These are phyloP conservation scores for Dactylis glomerata DNA, from an alignment of 176 grass and related monocot genomes.

Conservation along the genomic window DNA sequence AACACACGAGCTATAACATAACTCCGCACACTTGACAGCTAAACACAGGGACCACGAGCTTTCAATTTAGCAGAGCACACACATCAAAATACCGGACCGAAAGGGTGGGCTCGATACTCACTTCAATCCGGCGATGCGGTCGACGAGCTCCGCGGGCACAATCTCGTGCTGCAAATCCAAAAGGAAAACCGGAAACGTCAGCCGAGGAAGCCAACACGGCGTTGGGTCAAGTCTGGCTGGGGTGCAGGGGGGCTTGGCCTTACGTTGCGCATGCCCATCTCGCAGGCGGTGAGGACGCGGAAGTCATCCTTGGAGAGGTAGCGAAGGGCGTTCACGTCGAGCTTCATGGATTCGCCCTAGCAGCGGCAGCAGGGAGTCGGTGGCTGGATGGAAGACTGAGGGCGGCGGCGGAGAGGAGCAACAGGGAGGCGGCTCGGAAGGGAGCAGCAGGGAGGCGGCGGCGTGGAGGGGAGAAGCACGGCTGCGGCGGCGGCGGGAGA, in stretches of 20 bases:
- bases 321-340: slow-evolving; percentile 77
- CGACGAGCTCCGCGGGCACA: slow-evolving; percentile 77
- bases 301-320: slow-evolving; percentile 92
- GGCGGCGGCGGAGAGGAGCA: no score
- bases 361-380: background rate
- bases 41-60: background rate
- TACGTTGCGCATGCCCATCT: slow-evolving; percentile 99
- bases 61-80: background rate
- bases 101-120: background rate
- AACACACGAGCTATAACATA: background rate
- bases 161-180: slow-evolving; percentile 73
- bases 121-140: slow-evolving; percentile 86
- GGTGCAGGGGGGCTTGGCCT: background rate
- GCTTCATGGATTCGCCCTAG: slow-evolving; percentile 55
- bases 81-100: background rate
- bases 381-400: background rate
- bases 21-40: background rate
- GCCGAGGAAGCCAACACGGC: background rate
- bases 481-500: no score
- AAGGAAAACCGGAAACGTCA: background rate
- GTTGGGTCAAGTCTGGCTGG: background rate
- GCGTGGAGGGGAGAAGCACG: no score
- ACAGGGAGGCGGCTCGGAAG: no score
- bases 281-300: slow-evolving; percentile 77
- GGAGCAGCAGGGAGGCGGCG: no score